Conservation (phyloP, 305 asterid genomes). For the Solanum hybrid region DNA sequence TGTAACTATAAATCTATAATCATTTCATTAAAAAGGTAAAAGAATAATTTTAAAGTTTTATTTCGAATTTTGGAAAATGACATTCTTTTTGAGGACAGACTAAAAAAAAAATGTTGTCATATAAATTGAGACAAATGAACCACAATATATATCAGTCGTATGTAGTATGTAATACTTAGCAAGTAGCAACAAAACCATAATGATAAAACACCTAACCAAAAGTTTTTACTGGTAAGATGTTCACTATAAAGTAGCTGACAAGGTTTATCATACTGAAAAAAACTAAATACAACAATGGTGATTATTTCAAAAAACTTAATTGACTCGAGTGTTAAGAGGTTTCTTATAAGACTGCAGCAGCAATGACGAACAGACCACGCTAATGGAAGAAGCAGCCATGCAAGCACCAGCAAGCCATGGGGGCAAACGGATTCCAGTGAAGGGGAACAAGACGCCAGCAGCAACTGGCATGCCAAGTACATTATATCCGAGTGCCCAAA, state of each 20-base stretch:
- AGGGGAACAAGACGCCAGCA: slow-evolving; percentile 75
- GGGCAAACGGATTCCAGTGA: slow-evolving; percentile 72
- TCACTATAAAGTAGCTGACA: neutral
- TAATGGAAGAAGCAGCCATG: slow-evolving; percentile 93
- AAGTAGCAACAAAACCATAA: neutral
- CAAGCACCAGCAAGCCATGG: slow-evolving; percentile 98
- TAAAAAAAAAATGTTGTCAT: rapidly evolving
- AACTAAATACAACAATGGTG: neutral
- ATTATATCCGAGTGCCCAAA: slow-evolving; percentile 90
- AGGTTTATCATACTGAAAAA: neutral
- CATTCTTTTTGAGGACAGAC: rapidly evolving
- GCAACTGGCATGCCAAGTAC: slow-evolving; percentile 86
- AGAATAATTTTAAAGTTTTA: neutral
- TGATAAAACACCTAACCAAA: neutral
- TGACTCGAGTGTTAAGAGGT: slow-evolving; percentile 35
- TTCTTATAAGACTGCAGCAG: slow-evolving; percentile 71
- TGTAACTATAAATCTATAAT: no score
- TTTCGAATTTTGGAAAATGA: rapidly evolving
- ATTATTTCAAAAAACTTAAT: neutral
- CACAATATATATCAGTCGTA: neutral
- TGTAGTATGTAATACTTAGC: neutral
- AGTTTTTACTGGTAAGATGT: neutral
- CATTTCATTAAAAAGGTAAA: no score
- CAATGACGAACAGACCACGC: slow-evolving; percentile 83
- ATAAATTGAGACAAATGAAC: neutral